Conservation (phyloP, 495 filamentous ascomycete genomes). For the Aspergillus steynii region DNA sequence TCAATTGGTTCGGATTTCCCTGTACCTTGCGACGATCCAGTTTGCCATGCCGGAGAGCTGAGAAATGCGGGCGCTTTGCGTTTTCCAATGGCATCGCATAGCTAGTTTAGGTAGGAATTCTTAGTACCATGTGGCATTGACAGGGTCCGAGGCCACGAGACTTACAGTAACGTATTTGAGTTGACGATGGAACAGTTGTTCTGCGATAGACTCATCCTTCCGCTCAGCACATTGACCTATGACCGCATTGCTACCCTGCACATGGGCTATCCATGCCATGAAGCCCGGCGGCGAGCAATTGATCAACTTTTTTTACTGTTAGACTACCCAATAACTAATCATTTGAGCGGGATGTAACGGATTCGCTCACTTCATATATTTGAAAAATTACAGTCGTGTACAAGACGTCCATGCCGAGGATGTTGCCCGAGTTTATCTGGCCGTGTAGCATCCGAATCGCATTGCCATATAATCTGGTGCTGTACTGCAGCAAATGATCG, state of each 20-base stretch:
- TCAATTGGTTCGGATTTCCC: slow-evolving; percentile 19
- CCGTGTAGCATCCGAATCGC: slow-evolving; percentile 20
- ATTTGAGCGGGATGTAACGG: neutral
- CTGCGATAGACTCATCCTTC: slow-evolving; percentile 11
- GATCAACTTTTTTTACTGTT: slow-evolving; percentile 18
- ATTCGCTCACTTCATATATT: slow-evolving; percentile 26
- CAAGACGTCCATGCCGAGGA: slow-evolving; percentile 22
- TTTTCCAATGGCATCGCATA: slow-evolving; percentile 22
- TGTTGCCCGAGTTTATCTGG: slow-evolving; percentile 16
- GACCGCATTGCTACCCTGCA: slow-evolving; percentile 27
- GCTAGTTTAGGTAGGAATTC: slow-evolving; percentile 6
- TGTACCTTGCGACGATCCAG: slow-evolving; percentile 1
- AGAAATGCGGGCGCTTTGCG: slow-evolving; percentile 21
- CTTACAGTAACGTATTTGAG: slow-evolving; percentile 28
- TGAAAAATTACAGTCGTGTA: slow-evolving; percentile 30
- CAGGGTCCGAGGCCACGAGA: neutral
- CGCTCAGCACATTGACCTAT: slow-evolving; percentile 13
- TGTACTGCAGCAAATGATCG: slow-evolving; percentile 21
- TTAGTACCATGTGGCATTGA: neutral
- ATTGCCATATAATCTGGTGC: slow-evolving; percentile 25
- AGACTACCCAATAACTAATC: neutral
- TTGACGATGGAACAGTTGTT: slow-evolving; percentile 25
- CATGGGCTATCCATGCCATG: slow-evolving; percentile 28
- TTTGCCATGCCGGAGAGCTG: slow-evolving; percentile 8
- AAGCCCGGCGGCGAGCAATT: slow-evolving; percentile 28